These are phyloP conservation scores for Starmera stellimalicola DNA, from an alignment of 1,139 yeast species.

Conservation along the genomic window DNA sequence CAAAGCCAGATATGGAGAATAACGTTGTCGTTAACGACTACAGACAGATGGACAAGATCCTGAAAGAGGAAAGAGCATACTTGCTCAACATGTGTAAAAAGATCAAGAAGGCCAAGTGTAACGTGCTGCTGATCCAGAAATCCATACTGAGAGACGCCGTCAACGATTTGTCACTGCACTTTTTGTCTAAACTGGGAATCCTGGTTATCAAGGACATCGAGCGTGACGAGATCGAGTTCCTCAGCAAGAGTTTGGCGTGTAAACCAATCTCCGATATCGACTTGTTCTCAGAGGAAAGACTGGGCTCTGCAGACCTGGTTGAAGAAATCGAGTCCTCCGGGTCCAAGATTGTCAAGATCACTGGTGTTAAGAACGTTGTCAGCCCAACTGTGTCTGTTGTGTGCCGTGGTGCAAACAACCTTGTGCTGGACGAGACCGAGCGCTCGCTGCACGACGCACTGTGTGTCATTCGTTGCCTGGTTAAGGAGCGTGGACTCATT, in stretches of 20 bases:
- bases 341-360: slow-evolving; percentile 80
- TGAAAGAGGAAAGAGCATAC: slow-evolving; percentile 95
- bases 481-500: slow-evolving; percentile 86
- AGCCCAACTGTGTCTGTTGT: slow-evolving; percentile 83
- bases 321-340: slow-evolving; percentile 93
- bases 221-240: slow-evolving; percentile 92
- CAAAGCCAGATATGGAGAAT: slow-evolving; percentile 98
- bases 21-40: slow-evolving; percentile 95
- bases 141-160: slow-evolving; percentile 96
- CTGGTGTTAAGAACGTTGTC: slow-evolving; percentile 61
- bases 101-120: slow-evolving; percentile 94
- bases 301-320: slow-evolving; percentile 84
- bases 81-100: slow-evolving; percentile 89
- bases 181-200: slow-evolving; percentile 83
- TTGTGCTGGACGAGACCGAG: slow-evolving; percentile 91
- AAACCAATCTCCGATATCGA: slow-evolving; percentile 95
- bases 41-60: slow-evolving; percentile 97
- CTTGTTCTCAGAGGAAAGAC: slow-evolving; percentile 81
- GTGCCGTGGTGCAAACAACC: slow-evolving; percentile 88
- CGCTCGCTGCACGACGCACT: slow-evolving; percentile 95
- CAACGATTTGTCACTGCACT: slow-evolving; percentile 91
- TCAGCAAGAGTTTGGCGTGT: slow-evolving; percentile 86
- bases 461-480: slow-evolving; percentile 92
- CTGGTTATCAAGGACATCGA: slow-evolving; percentile 94
- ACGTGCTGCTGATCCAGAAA: slow-evolving; percentile 86